Evolutionary conservation across 2,329 filamentous ascomycete species (phyloP), one percentile per base, ranked within the genome.

Genomic region (Trichocomaceae sp.): DNA sequence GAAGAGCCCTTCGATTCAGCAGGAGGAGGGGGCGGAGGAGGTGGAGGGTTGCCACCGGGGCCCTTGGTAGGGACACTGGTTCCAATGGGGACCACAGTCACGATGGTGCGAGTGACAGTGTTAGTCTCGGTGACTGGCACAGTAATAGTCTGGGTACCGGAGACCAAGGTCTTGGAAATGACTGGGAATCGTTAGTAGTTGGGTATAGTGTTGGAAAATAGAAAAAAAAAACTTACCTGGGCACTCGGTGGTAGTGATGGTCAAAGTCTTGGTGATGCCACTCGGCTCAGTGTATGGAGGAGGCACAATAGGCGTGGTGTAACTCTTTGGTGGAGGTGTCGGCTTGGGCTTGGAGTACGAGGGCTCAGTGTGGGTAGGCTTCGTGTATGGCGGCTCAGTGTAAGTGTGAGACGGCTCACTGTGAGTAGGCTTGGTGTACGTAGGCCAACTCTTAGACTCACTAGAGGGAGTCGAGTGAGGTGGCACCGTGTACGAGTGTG

Each of bases 211-310:
- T 7, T n/a, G 31, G 33, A 22, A 6, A 50, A n/a, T n/a, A n/a
- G 35, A n/a, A 35, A 4, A 20, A 9, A 17, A 29, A 35, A 26
- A 26, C 65, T 59, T 64, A 70, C 67, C 64, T 57, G 69, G 67
- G 62, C 62, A 66, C 49, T 59, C 60, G 39, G 69, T 72, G 55
- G 69, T 72, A 57, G 66, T 62, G 52, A 58, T 61, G 23, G 68
- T 71, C 53, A 64, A 62, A 19, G 64, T 68, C 51, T 54, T 56
- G 33, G 52, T 54, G 52, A 55, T 55, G 17, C 45, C 42, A 50
- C 48, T 23, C 15, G 54, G 37, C 22, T 12, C 7, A n/a, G 47
- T 47, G 17, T 37, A 5, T 10, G 62, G 62, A 66, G 58, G 66
- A 67, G 55, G 63, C 61, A 39, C 54, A 54, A 62, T 23, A 39